Base-by-base conservation (phyloP, 176 grass and related monocot genomes). In the Phyllostachys edulis region DNA sequence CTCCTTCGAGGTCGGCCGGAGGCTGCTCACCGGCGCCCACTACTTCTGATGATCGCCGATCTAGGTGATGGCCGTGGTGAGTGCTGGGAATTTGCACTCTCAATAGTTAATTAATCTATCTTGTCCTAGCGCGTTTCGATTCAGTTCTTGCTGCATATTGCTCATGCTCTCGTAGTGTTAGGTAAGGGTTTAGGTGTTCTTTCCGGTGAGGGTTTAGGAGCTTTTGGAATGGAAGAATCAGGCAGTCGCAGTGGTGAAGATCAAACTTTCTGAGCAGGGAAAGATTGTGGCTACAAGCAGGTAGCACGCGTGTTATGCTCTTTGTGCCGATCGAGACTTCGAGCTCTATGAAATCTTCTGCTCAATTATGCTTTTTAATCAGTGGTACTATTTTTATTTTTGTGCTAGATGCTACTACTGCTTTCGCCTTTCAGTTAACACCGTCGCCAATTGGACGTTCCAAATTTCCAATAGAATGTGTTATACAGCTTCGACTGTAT, bases 1-100 rank as follows among this genome's bases (percentile, higher is more conserved):
- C 68, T 91, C 86, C 26, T 93, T 81, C 49, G 82, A 86, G 71
- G 29, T 93, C 32, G 91, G 89, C 50, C 60, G 63, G 73, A 77
- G 63, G 76, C 86, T 96, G 77, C 54, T 83, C 44, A 26, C 6
- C 11, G 68, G 80, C 36, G 49, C 24, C 44, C n/a, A 10, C 57
- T 24, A 41, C 38, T 7, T n/a, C 75, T 83, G 27, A 75, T 83
- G 38, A 75, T 60, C 45, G 5, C 59, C 70, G 61, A 75, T 76
- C 57, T 10, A 73, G 23, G 63, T 64, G 67, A 39, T 37, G 9
- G 37, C 78, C 62, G 49, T 71, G 21, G 85, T 34, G 23, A n/a
- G 5, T 36, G 6, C 44, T 39, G 60, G 21, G 38, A 64, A 29
- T 7, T 29, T 44, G 21, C 20, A 75, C 57, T 3, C 57, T 60